phyloP scores from a whole-genome alignment of 768 basidiomycete genomes.

The Heimioporus sp. region DNA sequence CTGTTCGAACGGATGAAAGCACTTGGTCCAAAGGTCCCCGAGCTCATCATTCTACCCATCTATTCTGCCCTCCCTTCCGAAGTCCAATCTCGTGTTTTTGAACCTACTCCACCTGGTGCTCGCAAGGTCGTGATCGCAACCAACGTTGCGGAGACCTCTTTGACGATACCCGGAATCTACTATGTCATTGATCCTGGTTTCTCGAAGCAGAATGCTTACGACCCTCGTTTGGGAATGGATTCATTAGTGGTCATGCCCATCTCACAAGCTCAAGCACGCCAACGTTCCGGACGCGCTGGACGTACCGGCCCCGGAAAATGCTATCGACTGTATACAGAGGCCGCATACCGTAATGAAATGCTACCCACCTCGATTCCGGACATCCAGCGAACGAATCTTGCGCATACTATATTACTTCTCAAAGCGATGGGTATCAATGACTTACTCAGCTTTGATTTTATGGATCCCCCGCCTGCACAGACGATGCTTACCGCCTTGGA shows the following conservation, averaged over 20 bases:
- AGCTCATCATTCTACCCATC: slow-evolving; percentile 94
- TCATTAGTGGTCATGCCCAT: slow-evolving; percentile 98
- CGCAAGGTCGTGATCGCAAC: slow-evolving; percentile 99
- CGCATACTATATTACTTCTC: slow-evolving; percentile 89
- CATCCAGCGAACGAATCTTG: slow-evolving; percentile 93
- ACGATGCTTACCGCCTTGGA: slow-evolving; percentile 97
- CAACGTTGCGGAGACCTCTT: slow-evolving; percentile 96
- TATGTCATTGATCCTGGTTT: slow-evolving; percentile 99
- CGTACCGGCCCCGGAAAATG: slow-evolving; percentile 98
- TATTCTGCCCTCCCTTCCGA: slow-evolving; percentile 98
- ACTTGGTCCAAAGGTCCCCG: slow-evolving; percentile 96
- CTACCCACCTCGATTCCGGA: slow-evolving; percentile 96
- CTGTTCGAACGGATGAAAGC: slow-evolving; percentile 99
- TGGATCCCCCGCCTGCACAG: slow-evolving; percentile 97
- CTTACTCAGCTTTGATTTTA: slow-evolving; percentile 95
- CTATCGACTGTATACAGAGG: slow-evolving; percentile 97
- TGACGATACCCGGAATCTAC: slow-evolving; percentile 98
- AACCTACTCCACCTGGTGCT: slow-evolving; percentile 96
- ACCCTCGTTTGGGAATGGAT: slow-evolving; percentile 97
- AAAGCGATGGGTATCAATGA: slow-evolving; percentile 99
- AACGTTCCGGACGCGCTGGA: slow-evolving; percentile 94
- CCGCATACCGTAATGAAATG: slow-evolving; percentile 99
- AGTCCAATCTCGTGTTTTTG: slow-evolving; percentile 97
- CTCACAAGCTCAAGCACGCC: slow-evolving; percentile 96
- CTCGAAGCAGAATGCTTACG: slow-evolving; percentile 98